These are phyloP conservation scores for Suhomyces kilbournensis DNA, from an alignment of 805 yeast species.

Conservation along the genomic window DNA sequence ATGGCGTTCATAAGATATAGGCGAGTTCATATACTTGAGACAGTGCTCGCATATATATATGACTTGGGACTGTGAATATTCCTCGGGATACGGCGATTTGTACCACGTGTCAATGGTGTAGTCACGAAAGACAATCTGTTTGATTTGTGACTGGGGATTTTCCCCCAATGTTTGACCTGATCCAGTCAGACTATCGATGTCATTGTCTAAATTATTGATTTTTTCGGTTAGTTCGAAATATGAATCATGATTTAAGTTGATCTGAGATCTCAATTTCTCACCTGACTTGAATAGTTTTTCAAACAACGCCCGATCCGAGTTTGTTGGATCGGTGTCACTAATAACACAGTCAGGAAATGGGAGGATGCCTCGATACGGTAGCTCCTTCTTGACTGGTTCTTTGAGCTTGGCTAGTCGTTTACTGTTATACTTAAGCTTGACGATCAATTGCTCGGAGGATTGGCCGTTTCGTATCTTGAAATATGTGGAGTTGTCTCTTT, in stretches of 20 bases:
- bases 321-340: slow-evolving; percentile 57
- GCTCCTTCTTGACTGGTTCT: slow-evolving; percentile 36
- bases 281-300: slow-evolving; percentile 39
- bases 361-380: slow-evolving; percentile 69
- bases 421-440: neutral
- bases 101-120: slow-evolving; percentile 88
- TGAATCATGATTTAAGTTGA: neutral
- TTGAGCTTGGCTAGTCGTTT: neutral
- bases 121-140: slow-evolving; percentile 66
- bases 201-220: slow-evolving; percentile 20
- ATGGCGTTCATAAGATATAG: slow-evolving; percentile 68
- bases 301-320: slow-evolving; percentile 49
- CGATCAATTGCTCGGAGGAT: neutral
- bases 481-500: neutral
- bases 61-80: slow-evolving; percentile 59
- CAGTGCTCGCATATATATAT: slow-evolving; percentile 83
- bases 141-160: slow-evolving; percentile 37
- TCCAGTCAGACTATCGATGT: neutral
- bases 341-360: slow-evolving; percentile 59
- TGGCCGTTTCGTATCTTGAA: neutral
- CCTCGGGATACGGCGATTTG: slow-evolving; percentile 89
- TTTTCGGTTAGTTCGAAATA: neutral
- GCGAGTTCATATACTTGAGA: slow-evolving; percentile 71
- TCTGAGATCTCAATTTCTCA: slow-evolving; percentile 31
- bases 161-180: neutral